Conservation (phyloP, 2,329 filamentous ascomycete genomes). For the Tolypocladium guangdongense region DNA sequence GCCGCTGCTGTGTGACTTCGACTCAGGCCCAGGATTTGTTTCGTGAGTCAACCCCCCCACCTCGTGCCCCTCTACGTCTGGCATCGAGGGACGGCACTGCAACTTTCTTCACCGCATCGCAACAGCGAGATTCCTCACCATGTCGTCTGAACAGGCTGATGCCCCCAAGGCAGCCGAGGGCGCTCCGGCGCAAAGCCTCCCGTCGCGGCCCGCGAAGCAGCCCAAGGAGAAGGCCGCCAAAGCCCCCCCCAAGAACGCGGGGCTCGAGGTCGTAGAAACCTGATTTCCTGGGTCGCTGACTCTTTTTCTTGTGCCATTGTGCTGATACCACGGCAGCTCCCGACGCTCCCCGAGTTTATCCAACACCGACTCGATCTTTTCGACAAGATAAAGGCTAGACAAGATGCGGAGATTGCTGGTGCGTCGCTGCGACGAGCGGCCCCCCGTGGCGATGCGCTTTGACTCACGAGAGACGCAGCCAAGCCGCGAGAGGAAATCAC, state of each 20-base stretch:
- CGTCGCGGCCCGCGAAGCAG: slow-evolving; percentile 25
- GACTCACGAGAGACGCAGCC: slow-evolving; percentile 25
- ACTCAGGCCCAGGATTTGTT: background rate
- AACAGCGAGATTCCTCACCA: slow-evolving; percentile 12
- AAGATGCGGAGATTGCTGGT: slow-evolving; percentile 60
- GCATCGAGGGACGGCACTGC: slow-evolving; percentile 16
- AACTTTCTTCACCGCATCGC: slow-evolving; percentile 12
- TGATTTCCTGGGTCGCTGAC: slow-evolving; percentile 10
- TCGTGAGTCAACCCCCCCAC: slow-evolving; percentile 27
- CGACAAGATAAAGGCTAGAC: slow-evolving; percentile 75
- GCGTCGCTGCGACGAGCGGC: slow-evolving; percentile 9
- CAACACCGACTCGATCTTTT: slow-evolving; percentile 78
- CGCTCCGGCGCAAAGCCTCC: slow-evolving; percentile 20
- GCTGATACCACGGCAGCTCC: slow-evolving; percentile 19
- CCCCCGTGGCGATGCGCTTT: background rate
- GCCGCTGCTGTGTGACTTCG: slow-evolving; percentile 7
- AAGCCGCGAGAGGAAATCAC: slow-evolving; percentile 66
- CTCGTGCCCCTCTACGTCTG: slow-evolving; percentile 19
- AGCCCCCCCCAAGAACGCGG: slow-evolving; percentile 44
- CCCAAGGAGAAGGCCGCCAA: slow-evolving; percentile 28
- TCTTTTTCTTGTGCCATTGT: slow-evolving; percentile 21
- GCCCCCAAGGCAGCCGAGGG: slow-evolving; percentile 22
- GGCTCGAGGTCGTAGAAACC: slow-evolving; percentile 32
- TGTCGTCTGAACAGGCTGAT: slow-evolving; percentile 27
- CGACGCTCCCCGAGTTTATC: slow-evolving; percentile 60